Base-by-base conservation (phyloP, 805 yeast species). In the Kuraishia piskuri region DNA sequence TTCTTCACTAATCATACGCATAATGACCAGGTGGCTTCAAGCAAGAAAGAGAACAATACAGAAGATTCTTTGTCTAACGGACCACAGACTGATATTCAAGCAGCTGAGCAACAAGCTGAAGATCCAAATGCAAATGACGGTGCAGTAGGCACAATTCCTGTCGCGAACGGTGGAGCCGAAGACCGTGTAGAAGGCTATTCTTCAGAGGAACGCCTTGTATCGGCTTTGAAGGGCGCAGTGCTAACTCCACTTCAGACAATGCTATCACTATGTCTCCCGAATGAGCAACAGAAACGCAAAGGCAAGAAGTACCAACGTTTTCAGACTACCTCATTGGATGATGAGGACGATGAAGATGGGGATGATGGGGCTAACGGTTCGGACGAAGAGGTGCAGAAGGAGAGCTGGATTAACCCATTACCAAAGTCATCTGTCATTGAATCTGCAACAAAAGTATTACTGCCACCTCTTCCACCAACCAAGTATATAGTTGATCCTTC, bases 391-490 rank as follows among this genome's bases (percentile, higher is more conserved):
- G 40, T 31, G 40, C 9, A 14, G 40, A 51, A 25, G 46, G 53
- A 54, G 56, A 50, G 46, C 19, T 49, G 52, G 31, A 49, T 61
- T 24, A 58, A 57, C 31, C 58, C 63, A 3, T 65, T 86, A 9
- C 94, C 92, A 2, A 84, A 82, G 57, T 80, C 96, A 0, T 86
- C 94, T 0, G 82, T 92, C 12, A 61, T 92, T 3, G 82, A 86
- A 54, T 82, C 96, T 0, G 96, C 96, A 0, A 79, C 89, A 3
- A 80, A 86, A 4, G 82, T 88, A 1, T 68, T 92, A 6, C 68
- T 87, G 5, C 95, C 97, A 1, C 96, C 97, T 1, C 70, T 84
- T 10, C 97, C 98, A 0, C 72, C 87, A 0, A 65, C 76, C 51
- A 77, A 76, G 54, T 92, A 79, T 64, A 75, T 91, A 19, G 77